Conservation (phyloP, 2,329 filamentous ascomycete species). For the Incumbomyces delicatus region DNA sequence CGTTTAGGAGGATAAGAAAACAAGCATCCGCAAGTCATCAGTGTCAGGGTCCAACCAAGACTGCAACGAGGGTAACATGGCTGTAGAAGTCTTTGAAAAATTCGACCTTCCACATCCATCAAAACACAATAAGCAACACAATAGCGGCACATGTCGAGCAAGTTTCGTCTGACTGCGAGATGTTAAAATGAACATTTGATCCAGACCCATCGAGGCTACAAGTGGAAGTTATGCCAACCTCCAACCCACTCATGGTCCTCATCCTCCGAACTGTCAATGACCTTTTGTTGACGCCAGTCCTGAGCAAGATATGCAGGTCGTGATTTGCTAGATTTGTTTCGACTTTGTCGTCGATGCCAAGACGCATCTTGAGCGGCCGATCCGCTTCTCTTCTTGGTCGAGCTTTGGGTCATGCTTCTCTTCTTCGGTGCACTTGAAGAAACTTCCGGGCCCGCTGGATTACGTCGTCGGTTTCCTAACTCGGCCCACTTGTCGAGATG, state of each 20-base stretch:
- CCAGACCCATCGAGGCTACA: conserved; percentile 35
- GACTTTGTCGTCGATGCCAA: conserved; percentile 27
- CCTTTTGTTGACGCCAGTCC: conserved; percentile 36
- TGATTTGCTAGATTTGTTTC: conserved; percentile 25
- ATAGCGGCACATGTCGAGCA: conserved; percentile 13
- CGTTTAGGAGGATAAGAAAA: conserved; percentile 14
- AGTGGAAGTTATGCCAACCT: conserved; percentile 67
- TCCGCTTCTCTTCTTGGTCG: conserved; percentile 34
- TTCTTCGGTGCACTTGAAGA: conserved; percentile 29
- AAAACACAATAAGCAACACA: conserved; percentile 15
- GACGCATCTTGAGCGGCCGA: conserved; percentile 20
- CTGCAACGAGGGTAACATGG: conserved; percentile 17
- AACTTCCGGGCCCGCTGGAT: conserved; percentile 37
- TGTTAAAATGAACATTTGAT: conserved; percentile 14
- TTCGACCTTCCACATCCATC: conserved; percentile 8
- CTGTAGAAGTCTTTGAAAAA: conserved; percentile 11
- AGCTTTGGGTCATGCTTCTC: conserved; percentile 31
- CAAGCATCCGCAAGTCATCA: conserved; percentile 20
- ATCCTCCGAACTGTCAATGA: conserved; percentile 25
- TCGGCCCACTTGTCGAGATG: conserved; percentile 77
- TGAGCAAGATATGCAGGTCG: conserved; percentile 33
- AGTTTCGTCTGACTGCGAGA: conserved; percentile 12
- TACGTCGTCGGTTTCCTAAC: conserved; percentile 73
- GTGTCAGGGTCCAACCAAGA: conserved; percentile 22
- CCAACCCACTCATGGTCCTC: conserved; percentile 89